phyloP scores from a whole-genome alignment of 306 rosid genomes.

The Malus asiatica region DNA sequence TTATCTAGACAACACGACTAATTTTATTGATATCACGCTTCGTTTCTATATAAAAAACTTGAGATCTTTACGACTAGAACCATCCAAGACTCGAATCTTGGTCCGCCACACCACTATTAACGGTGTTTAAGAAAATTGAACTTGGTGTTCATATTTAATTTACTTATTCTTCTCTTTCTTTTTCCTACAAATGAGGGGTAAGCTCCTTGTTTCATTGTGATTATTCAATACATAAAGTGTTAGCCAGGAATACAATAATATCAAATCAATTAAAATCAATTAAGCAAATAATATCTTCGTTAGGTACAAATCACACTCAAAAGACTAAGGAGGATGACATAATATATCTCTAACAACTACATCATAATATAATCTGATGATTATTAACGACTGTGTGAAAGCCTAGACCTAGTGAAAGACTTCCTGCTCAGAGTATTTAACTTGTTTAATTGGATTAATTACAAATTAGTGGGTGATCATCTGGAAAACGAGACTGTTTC shows the following conservation, averaged over 20 bases:
- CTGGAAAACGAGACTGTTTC: not conserved
- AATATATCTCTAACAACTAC: slow-evolving; percentile 1
- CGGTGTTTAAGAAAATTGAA: not conserved
- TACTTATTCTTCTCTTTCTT: not conserved
- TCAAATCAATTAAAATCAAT: not conserved
- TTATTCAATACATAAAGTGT: not conserved
- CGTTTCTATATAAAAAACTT: too few relatives aligned
- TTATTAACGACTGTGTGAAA: not conserved
- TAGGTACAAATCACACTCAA: slow-evolving; percentile 16
- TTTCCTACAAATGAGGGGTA: not conserved
- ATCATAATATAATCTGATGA: slow-evolving; percentile 1
- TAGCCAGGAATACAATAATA: not conserved
- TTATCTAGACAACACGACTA: too few relatives aligned
- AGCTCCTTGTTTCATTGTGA: not conserved
- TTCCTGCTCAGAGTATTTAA: not conserved
- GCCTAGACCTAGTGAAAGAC: slow-evolving; percentile 7
- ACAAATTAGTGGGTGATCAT: slow-evolving; percentile 4
- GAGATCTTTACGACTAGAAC: too few relatives aligned
- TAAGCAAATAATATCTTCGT: not conserved
- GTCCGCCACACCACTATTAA: too few relatives aligned
- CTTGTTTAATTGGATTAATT: not conserved
- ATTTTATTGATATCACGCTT: too few relatives aligned
- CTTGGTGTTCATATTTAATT: not conserved
- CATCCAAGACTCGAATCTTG: too few relatives aligned
- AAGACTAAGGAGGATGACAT: not conserved